These are phyloP conservation scores for Eragrostis curvula DNA, from an alignment of 176 grass and related monocot species.

Conservation along the genomic window DNA sequence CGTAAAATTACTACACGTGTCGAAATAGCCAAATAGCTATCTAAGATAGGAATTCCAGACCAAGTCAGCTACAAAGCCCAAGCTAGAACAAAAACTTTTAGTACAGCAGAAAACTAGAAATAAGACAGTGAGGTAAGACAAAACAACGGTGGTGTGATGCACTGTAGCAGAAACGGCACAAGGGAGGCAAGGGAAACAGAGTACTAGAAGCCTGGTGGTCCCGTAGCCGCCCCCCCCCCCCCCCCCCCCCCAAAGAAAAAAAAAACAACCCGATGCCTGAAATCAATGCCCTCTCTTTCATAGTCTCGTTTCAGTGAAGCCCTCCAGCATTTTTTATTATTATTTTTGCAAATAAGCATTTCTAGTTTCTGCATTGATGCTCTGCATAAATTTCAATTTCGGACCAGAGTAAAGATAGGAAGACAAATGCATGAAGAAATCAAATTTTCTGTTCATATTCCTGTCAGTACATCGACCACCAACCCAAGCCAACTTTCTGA, in stretches of 20 bases:
- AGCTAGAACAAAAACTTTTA: too few species aligned
- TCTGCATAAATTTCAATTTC: not conserved
- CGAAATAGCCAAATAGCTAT: too few species aligned
- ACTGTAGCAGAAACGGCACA: not conserved
- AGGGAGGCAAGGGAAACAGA: not conserved
- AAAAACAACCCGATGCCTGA: not conserved
- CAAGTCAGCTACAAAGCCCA: too few species aligned
- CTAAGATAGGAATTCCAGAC: too few species aligned
- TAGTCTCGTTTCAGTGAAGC: not conserved
- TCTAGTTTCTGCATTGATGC: not conserved
- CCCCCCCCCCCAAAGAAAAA: too few species aligned
- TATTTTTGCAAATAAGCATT: not conserved
- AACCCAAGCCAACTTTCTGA: not conserved
- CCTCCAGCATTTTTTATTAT: not conserved
- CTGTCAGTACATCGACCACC: not conserved
- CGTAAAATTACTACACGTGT: too few species aligned
- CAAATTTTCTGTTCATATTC: not conserved
- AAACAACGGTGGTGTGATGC: not conserved
- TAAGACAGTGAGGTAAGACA: too few species aligned
- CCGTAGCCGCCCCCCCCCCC: too few species aligned
- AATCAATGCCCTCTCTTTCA: not conserved
- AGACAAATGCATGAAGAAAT: not conserved
- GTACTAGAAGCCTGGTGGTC: not conserved
- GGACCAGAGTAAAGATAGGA: not conserved
- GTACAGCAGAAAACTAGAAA: too few species aligned